Evolutionary conservation across 306 rosid genomes (phyloP).

Genomic region (Fragaria iinumae): DNA sequence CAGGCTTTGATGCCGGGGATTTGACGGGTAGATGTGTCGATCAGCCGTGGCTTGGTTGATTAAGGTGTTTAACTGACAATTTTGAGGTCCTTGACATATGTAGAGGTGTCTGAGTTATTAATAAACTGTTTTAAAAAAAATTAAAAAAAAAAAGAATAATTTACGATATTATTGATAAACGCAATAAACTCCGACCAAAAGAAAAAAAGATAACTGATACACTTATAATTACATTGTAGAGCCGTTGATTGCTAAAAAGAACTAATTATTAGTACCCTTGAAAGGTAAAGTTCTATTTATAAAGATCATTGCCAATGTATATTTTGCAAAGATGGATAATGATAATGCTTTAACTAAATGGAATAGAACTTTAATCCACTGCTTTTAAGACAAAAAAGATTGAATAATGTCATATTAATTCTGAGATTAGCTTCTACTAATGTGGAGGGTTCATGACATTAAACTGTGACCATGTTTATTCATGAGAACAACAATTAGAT

Average conservation of each 20-base stretch:
- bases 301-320: neutral
- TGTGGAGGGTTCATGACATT: neutral
- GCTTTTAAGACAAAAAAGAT: neutral
- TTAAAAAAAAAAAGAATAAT: too few species aligned
- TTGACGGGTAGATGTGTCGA: constrained; percentile 18
- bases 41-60: too few species aligned
- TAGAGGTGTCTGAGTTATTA: too few species aligned
- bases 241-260: constrained; percentile 17
- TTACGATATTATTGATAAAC: neutral
- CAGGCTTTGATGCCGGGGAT: constrained; percentile 32
- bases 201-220: neutral
- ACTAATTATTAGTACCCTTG: constrained; percentile 24
- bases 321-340: constrained; percentile 11
- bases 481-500: neutral
- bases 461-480: neutral
- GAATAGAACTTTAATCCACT: neutral
- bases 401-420: neutral
- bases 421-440: neutral
- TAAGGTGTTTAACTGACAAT: too few species aligned
- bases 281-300: neutral
- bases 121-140: too few species aligned
- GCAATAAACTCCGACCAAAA: constrained; percentile 11
- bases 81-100: too few species aligned
- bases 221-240: constrained; percentile 15
- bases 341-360: neutral